Evolutionary conservation across 2,329 filamentous ascomycete species (phyloP), one percentile per base, ranked within the genome.

Genomic region (Parafenestella ontariensis): DNA sequence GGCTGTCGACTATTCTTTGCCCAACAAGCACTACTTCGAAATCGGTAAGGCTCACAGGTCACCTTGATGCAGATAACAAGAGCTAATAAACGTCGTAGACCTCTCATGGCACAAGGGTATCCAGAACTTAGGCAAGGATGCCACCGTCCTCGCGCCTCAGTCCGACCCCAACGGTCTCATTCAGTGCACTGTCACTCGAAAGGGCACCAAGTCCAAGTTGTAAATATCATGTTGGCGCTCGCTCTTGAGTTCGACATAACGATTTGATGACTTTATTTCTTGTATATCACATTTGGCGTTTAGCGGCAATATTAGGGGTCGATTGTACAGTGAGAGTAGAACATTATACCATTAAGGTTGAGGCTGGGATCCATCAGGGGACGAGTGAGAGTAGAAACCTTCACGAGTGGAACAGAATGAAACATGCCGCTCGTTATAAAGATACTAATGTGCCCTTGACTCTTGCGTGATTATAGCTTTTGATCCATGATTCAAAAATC

Each of bases 11-110:
- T 98, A 97, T 75, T 83, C 89, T 8, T 83, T 99, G 70, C 95
- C 95, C 10, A 99, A 99, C 83, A 98, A 97, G 82, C 95, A 99
- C 79, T 98, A 97, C 81, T 98, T 98, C 73, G 94, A 98, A 78
- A 89, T 98, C 76, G 90, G 87, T 92, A 80, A 79, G 88, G 82
- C 52, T 21, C 49, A 31, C 20, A 33, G 17, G 9, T 29, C 10
- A 5, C 5, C 44, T 33, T 28, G 37, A 20, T 5, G 13, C 17
- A 1, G 11, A n/a, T n/a, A 26, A 26, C 20, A 15, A 37, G 28
- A 20, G 24, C 62, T 66, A 57, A 65, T 52, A 58, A 49, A 50
- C 44, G 11, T 11, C 9, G 3, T 71, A 94, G 94, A 98, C 73
- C 80, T 99, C 72, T 94, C 90, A 79, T 99, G 95, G 95, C 91